Evolutionary conservation across 2,329 filamentous ascomycete species (phyloP), one percentile per base, ranked within the genome.

Genomic region (Aspergillus proliferans): DNA sequence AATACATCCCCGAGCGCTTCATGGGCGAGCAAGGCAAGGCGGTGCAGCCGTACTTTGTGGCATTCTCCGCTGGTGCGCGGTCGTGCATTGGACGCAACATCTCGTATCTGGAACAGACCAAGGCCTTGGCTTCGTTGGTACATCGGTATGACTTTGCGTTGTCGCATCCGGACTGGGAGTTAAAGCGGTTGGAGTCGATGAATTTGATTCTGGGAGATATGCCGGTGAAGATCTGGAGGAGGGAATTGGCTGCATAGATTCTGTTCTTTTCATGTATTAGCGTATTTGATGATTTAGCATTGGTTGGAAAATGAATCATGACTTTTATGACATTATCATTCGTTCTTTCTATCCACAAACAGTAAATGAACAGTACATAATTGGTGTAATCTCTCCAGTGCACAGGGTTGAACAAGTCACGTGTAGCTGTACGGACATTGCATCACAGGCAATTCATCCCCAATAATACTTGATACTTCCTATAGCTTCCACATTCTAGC

Each of bases 91-190:
- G 68, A 0, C 55, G 68, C 30, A 71, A 71, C 50, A 68, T 72
- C 22, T 59, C 57, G 4, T 67, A 74, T 50, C 57, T 77, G 3
- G 74, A 77, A 54, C 73, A 77, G 54, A 69, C 68, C 4, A 68
- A 76, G 5, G 50, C 72, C 1, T 22, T 76, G n/a, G 73, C 72
- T 1, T 68, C 67, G 1, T 52, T 76, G 15, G 61, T 77, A 2
- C 70, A 73, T 53, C 60, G 70, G 3, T 76, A 73, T 47, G 67
- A 75, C 15, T 72, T 75, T 62, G 62, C 58, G 2, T 49, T 71
- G 26, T 59, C 62, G 2, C 43, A 43, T 38, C 54, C 55, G 2
- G 58, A 60, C 0, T 71, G 65, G 61, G 56, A 63, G 44, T 50
- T 60, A 6, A 43, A 57, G 22, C 47, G 63, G 14, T 45, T 49